Conservation (phyloP, 148 eudicot genomes). For the Rheum nobile region DNA sequence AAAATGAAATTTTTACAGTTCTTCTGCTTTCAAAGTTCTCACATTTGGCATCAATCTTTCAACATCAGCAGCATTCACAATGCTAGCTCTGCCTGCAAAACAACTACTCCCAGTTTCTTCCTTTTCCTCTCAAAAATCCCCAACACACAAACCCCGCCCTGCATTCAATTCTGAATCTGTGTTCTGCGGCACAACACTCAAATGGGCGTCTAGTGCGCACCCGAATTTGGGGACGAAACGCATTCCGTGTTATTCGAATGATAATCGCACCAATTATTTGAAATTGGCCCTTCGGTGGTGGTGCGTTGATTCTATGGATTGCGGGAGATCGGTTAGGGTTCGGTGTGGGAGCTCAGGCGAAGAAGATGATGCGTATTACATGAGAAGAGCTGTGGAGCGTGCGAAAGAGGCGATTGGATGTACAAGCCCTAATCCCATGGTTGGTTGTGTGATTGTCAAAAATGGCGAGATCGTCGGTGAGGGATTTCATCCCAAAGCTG, state of each 20-base stretch:
- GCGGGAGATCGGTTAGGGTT: conserved; percentile 16
- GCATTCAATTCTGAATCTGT: neutral
- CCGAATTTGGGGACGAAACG: neutral
- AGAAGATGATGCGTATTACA: conserved; percentile 59
- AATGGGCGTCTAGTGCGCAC: neutral
- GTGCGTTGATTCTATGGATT: conserved; percentile 12
- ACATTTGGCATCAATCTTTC: neutral
- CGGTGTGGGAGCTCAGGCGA: conserved; percentile 19
- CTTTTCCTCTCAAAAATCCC: neutral
- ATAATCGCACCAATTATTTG: no score
- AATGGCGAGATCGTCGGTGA: conserved; percentile 82
- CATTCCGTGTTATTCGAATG: neutral
- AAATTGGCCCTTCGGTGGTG: conserved; percentile 18
- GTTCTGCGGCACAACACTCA: neutral
- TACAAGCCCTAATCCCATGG: conserved; percentile 98
- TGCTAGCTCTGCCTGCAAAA: neutral
- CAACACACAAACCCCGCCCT: neutral
- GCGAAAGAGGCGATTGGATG: conserved; percentile 72
- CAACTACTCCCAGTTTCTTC: neutral
- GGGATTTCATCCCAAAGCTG: conserved; percentile 98
- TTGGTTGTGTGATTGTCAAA: conserved; percentile 86
- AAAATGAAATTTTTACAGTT: neutral
- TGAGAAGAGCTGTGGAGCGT: conserved; percentile 69
- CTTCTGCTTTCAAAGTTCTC: neutral
- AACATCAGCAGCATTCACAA: neutral